Base-by-base conservation (phyloP, 257 asterid genomes). In the Nicotiana tomentosiformis region DNA sequence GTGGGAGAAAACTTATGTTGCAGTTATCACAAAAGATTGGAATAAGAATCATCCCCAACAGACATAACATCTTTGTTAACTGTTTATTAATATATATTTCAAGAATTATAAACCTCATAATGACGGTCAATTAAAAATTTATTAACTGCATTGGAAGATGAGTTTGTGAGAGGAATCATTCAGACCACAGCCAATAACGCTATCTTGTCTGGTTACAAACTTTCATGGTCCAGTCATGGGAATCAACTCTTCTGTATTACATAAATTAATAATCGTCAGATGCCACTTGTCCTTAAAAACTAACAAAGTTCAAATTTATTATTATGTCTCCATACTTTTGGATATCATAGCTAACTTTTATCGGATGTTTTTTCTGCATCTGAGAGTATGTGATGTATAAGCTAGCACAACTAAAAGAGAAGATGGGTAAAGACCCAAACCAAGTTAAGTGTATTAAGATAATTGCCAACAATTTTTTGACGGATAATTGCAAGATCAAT, bases 381-480 rank as follows among this genome's bases (percentile, higher is more conserved):
- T 39, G 20, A 4, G 35, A 62, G 2, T 46, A 69, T 30, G 77
- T 39, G 49, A 39, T 39, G 10, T 39, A 39, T 39, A 39, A 69
- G 12, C 33, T 69, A 69, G 77, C 77, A 69, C 77, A 69, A 69
- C 77, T n/a, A 69, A 51, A 69, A 69, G 33, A 35, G 32, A 10
- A 35, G 65, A 18, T 15, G 10, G 7, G 32, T 37, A 69, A 69
- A 69, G 33, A 55, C 43, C 56, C 43, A 55, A 69, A 37, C 57
- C 32, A 69, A 69, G 58, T 15, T 53, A 53, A 53, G 57, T 12
- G 57, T 10, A 69, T 39, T 39, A 69, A 69, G 43, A 39, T 30
- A n/a, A 69, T 55, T 69, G 77, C 77, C 77, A 39, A 69, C 77
- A 39, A 69, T 39, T 10, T 35, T 32, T 69, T 69, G 77, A 69